A percentile compares a stretch with the other conserved stretches of the same genome.
These are phyloP conservation scores for Pittosporum tobira DNA, from an alignment of 129 eudicot genomes.

Conservation along the genomic window DNA sequence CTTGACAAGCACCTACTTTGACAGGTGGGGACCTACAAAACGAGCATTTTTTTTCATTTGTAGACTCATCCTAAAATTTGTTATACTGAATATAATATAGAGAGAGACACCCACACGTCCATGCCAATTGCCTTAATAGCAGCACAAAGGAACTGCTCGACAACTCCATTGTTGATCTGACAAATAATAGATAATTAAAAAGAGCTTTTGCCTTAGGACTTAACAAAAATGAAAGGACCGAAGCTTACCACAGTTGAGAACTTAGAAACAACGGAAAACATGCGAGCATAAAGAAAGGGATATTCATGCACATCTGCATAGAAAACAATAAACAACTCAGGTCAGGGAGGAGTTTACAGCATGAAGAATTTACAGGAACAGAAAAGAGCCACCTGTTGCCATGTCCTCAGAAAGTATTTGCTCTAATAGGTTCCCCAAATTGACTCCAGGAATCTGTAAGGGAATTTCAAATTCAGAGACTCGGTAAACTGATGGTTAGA, in stretches of 20 bases:
- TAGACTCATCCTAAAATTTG: background rate
- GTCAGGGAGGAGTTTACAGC: background rate
- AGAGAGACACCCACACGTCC: slow-evolving; percentile 62
- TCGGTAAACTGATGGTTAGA: background rate
- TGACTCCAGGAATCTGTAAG: too few species aligned
- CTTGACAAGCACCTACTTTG: slow-evolving; percentile 94
- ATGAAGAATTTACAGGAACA: background rate
- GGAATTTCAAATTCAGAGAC: too few species aligned
- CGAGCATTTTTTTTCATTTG: background rate
- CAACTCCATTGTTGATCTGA: slow-evolving; percentile 59
- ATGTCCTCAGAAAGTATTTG: slow-evolving; percentile 67
- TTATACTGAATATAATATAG: background rate
- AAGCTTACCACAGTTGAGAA: slow-evolving; percentile 76
- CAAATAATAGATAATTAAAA: slow-evolving; percentile 8
- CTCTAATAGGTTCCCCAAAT: slow-evolving; percentile 54
- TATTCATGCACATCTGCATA: slow-evolving; percentile 67
- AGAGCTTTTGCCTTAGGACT: slow-evolving; percentile 9
- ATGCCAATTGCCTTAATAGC: slow-evolving; percentile 75
- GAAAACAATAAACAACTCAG: slow-evolving; percentile 6
- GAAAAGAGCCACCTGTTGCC: slow-evolving; percentile 51
- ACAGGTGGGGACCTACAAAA: slow-evolving; percentile 71
- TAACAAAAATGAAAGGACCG: background rate
- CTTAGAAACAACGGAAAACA: slow-evolving; percentile 75
- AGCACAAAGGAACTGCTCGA: slow-evolving; percentile 68
- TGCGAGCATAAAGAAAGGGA: slow-evolving; percentile 91